A percentile compares a stretch with the other conserved stretches of the same genome.
Evolutionary conservation across 2,329 filamentous ascomycete species (phyloP).

Genomic region (Neopestalotiopsis rosae): DNA sequence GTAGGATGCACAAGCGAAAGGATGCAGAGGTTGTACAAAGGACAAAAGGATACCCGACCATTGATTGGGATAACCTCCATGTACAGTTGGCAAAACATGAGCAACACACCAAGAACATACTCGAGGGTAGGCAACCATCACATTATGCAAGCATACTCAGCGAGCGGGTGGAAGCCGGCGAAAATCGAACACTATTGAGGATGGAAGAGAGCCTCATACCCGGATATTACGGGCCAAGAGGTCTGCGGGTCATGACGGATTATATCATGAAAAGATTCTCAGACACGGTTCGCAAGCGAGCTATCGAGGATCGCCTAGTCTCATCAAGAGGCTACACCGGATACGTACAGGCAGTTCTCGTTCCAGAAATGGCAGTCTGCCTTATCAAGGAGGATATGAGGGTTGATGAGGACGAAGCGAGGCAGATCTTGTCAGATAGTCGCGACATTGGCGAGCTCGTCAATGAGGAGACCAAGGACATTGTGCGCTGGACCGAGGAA

Average conservation of each 20-base stretch:
- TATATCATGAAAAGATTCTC: slow-evolving; percentile 67
- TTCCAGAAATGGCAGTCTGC: slow-evolving; percentile 69
- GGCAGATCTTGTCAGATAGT: slow-evolving; percentile 68
- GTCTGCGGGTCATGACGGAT: slow-evolving; percentile 74
- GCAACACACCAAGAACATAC: slow-evolving; percentile 59
- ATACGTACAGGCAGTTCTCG: slow-evolving; percentile 77
- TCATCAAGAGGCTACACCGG: slow-evolving; percentile 68
- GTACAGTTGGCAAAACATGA: slow-evolving; percentile 63
- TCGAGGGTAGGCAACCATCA: slow-evolving; percentile 61
- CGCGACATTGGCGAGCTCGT: slow-evolving; percentile 70
- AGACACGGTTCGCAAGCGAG: slow-evolving; percentile 62
- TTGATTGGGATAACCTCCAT: slow-evolving; percentile 71
- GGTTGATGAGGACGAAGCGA: slow-evolving; percentile 48
- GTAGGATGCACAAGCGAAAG: slow-evolving; percentile 63
- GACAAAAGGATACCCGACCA: slow-evolving; percentile 68
- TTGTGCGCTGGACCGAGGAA: slow-evolving; percentile 42
- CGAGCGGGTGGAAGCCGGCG: slow-evolving; percentile 59
- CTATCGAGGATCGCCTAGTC: slow-evolving; percentile 69
- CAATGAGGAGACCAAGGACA: slow-evolving; percentile 67
- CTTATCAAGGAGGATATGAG: slow-evolving; percentile 63
- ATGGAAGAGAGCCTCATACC: slow-evolving; percentile 66
- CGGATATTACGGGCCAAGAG: slow-evolving; percentile 84
- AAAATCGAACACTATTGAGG: slow-evolving; percentile 64
- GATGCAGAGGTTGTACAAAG: slow-evolving; percentile 55
- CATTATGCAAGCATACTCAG: slow-evolving; percentile 65